A percentile compares a stretch with the other conserved stretches of the same genome.
These are phyloP conservation scores for Phytophthora parvispora DNA, from an alignment of 352 stramenopile species.

Conservation along the genomic window DNA sequence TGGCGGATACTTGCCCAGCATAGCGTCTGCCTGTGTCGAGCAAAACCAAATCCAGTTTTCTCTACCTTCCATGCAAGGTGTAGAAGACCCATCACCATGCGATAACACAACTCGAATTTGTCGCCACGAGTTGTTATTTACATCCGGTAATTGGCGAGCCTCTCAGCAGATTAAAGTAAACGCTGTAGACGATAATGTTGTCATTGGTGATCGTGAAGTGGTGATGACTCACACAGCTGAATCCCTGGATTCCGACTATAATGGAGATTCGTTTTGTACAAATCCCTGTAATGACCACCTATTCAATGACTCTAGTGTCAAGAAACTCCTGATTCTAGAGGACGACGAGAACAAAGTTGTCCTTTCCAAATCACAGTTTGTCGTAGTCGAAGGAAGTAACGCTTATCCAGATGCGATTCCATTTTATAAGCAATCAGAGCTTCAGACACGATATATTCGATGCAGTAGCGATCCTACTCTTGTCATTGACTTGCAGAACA, in stretches of 20 bases:
- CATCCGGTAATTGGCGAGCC: slow-evolving; percentile 58
- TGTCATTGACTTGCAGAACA: slow-evolving; percentile 22
- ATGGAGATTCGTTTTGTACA: slow-evolving; percentile 42
- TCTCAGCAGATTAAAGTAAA: slow-evolving; percentile 47
- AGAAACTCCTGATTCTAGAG: slow-evolving; percentile 57
- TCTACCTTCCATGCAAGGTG: slow-evolving; percentile 25
- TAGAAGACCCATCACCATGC: slow-evolving; percentile 39
- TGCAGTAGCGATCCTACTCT: slow-evolving; percentile 40
- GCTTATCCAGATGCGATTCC: slow-evolving; percentile 52
- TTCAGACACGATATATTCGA: slow-evolving; percentile 36
- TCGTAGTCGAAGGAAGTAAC: slow-evolving; percentile 63
- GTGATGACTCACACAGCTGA: slow-evolving; percentile 56
- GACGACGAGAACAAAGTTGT: slow-evolving; percentile 76
- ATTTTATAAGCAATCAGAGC: slow-evolving; percentile 29
- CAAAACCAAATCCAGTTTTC: slow-evolving; percentile 63
- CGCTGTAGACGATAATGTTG: slow-evolving; percentile 63
- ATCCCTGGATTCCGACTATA: slow-evolving; percentile 59
- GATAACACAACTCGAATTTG: slow-evolving; percentile 50
- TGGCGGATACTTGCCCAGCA: slow-evolving; percentile 65
- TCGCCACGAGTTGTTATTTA: slow-evolving; percentile 69
- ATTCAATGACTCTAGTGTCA: slow-evolving; percentile 65
- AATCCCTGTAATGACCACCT: slow-evolving; percentile 34
- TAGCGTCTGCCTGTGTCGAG: slow-evolving; percentile 29
- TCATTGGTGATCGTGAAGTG: slow-evolving; percentile 57
- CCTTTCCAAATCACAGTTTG: slow-evolving; percentile 51